A percentile compares a stretch with the other conserved stretches of the same genome.
phyloP scores from a whole-genome alignment of 2,329 filamentous ascomycete genomes.

The Tolypocladium album region DNA sequence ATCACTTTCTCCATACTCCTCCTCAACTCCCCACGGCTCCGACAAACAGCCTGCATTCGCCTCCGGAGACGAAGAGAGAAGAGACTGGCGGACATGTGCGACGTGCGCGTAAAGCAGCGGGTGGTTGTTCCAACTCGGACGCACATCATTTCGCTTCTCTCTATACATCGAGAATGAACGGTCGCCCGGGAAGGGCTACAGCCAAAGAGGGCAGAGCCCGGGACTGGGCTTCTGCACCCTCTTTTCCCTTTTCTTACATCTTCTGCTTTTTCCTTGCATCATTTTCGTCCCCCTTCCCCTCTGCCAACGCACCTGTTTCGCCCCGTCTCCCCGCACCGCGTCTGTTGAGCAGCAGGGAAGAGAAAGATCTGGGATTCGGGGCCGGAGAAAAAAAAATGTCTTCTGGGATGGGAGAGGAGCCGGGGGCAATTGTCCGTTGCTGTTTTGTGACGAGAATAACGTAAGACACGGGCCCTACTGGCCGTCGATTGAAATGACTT shows the following conservation, averaged over 20 bases:
- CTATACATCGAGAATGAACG: neutral
- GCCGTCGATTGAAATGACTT: neutral
- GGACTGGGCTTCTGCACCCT: neutral
- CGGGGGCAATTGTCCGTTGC: neutral
- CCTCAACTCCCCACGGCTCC: neutral
- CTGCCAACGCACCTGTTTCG: neutral
- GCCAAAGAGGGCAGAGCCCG: neutral
- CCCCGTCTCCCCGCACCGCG: neutral
- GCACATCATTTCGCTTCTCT: neutral
- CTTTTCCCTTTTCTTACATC: neutral
- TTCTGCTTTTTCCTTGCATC: neutral
- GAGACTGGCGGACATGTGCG: neutral
- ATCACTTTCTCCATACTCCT: neutral
- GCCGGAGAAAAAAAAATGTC: neutral
- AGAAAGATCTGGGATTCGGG: neutral
- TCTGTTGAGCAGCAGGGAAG: neutral
- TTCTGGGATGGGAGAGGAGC: neutral
- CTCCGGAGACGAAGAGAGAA: neutral
- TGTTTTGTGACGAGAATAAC: neutral
- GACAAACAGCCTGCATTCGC: neutral
- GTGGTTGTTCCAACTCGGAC: neutral
- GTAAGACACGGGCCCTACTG: neutral
- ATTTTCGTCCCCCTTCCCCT: neutral
- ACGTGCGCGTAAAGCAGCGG: neutral
- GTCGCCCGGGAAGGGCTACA: neutral